Conservation (phyloP, 23 red algal genomes). For the Gracilaria vermiculophylla region DNA sequence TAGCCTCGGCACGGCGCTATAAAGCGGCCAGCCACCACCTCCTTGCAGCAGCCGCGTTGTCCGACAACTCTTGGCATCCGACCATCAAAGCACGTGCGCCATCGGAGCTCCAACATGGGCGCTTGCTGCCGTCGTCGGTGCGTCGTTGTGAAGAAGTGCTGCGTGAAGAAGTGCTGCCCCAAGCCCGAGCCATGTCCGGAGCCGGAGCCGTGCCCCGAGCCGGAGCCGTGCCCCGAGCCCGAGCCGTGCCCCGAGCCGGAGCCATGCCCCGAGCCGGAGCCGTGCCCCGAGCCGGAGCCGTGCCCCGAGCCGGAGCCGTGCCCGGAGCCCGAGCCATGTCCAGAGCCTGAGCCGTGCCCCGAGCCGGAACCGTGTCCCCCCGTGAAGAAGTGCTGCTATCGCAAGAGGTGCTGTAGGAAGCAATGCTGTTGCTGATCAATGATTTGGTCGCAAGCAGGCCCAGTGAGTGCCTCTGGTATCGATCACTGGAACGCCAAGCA, state of each 20-base stretch:
- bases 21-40: too few relatives aligned
- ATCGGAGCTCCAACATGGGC: not conserved
- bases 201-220: not conserved
- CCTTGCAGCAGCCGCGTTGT: too few relatives aligned
- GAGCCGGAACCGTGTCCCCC: conserved; percentile 4
- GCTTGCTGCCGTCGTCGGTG: conserved; percentile 1
- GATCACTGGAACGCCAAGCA: not conserved
- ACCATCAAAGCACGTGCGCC: not conserved
- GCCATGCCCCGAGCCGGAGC: not conserved
- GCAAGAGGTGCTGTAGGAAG: conserved; percentile 1
- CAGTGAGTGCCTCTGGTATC: not conserved
- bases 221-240: not conserved
- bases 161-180: not conserved
- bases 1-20: too few relatives aligned
- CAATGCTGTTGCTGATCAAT: not conserved
- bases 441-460: too few relatives aligned
- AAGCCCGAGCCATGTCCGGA: not conserved
- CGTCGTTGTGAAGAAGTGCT: not conserved
- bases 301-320: not conserved
- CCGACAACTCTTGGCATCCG: not conserved
- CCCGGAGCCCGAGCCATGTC: not conserved
- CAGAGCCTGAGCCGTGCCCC: not conserved
- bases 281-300: not conserved
- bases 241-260: not conserved
- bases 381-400: conserved; percentile 1